A percentile compares a stretch with the other conserved stretches of the same genome.
These are phyloP conservation scores for Salvia miltiorrhiza DNA, from an alignment of 257 asterid genomes.

Conservation along the genomic window DNA sequence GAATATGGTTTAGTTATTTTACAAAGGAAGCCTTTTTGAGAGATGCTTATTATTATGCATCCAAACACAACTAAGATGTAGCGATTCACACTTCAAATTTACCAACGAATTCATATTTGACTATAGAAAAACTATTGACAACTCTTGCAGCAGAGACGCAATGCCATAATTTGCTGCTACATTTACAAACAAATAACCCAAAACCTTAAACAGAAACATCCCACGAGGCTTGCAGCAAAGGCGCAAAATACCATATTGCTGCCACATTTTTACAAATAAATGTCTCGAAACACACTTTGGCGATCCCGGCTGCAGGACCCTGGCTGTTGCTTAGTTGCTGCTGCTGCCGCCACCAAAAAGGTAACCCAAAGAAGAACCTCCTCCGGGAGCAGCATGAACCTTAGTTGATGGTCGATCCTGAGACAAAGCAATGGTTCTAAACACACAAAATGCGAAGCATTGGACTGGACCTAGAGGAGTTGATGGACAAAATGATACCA, in stretches of 20 bases:
- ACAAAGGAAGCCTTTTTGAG: neutral
- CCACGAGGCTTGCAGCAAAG: conserved; percentile 2
- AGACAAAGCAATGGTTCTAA: neutral
- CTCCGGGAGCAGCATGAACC: conserved; percentile 64
- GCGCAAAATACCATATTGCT: neutral
- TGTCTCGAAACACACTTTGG: conserved; percentile 10
- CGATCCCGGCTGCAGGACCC: neutral
- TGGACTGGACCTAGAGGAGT: no score
- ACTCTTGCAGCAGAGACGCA: neutral
- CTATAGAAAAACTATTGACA: neutral
- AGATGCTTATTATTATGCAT: neutral
- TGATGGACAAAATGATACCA: neutral
- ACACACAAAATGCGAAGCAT: no score
- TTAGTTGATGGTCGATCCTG: conserved; percentile 75
- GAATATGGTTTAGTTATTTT: conserved; percentile 3
- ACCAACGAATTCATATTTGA: neutral
- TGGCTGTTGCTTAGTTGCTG: conserved; percentile 26
- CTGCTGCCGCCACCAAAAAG: conserved; percentile 56
- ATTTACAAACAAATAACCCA: neutral
- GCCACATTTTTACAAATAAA: conserved; percentile 15
- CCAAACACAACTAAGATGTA: neutral
- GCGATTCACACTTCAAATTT: neutral
- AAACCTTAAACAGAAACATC: neutral
- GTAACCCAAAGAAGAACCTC: conserved; percentile 62
- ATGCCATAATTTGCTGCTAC: neutral